Evolutionary conservation across 106 monocot genomes (phyloP), one percentile per base, ranked within the genome.

Genomic region (Dendrobium huoshanense): DNA sequence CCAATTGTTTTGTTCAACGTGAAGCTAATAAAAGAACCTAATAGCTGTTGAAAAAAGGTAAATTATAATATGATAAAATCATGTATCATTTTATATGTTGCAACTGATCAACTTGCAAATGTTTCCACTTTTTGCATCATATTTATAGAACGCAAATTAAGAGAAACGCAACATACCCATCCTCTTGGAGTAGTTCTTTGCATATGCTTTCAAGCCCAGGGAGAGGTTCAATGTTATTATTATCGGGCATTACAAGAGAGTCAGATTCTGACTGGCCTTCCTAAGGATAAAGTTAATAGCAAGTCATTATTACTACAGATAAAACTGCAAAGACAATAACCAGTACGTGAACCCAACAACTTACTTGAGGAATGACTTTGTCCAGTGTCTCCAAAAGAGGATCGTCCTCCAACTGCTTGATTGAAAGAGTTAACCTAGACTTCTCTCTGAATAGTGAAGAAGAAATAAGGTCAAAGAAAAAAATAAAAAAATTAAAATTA

Each of bases 381-480:
- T 98, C 97, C 83, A 98, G 76, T 77, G 91, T 92, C 83, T 89
- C 92, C 67, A 91, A 81, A 77, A 98, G 88, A 86, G 96, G 97
- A 88, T 94, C 97, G 47, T 89, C 90, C 78, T 94, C 91, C 80
- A 98, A 75, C 82, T 98, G 97, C 84, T 92, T 98, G 78, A 98
- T 89, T 44, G 97, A 98, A 37, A 98, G 79, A 65, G 82, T 82
- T 79, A 98, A 88, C 67, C 92, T 94, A 77, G 88, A 80, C 79
- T 92, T 94, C 67, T 88, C 94, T 77, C 97, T 98, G 59, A 22
- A 74, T 77, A 17, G 79, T 74, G 43, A n/a, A 43, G 7, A 74
- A 43, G 2, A 43, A 4, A 43, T 72, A 40, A 74, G 20, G 74
- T 74, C 18, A 74, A 74, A 9, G 17, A 11, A 74, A 74, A 31